Evolutionary conservation across 2,329 filamentous ascomycete genomes (phyloP), one percentile per base, ranked within the genome.

Genomic region (Nannizzia gypsea): DNA sequence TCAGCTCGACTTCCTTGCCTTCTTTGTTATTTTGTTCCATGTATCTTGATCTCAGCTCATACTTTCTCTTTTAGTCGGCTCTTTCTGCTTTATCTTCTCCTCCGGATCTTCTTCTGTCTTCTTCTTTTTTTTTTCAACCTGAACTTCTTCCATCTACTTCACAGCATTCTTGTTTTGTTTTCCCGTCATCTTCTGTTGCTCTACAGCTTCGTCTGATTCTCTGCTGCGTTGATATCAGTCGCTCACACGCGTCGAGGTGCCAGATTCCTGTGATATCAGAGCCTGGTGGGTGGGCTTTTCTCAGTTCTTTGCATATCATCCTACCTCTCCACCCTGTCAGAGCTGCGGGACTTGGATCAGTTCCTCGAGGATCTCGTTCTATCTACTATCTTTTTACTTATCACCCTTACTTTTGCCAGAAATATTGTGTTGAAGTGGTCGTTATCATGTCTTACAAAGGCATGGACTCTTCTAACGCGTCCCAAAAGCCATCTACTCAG

Each of bases 361-460:
- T 36, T 20, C 38, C 17, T 31, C 34, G n/a, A 15, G 20, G 20
- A 42, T 56, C 38, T 56, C 17, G 15, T 26, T 8, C 9, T 57
- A 42, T 40, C 36, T 40, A 44, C 55, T 36, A 50, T 20, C 48
- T 54, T 20, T 34, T 34, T 17, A 13, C 31, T 36, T 36, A 36
- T 36, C 13, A 36, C 26, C 8, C 24, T 15, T 34, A n/a, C 15
- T 34, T 24, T 28, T 31, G 15, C 3, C 50, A n/a, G 26, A 22
- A 54, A 54, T n/a, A 31, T 4, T 2, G 17, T 22, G 22, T 22
- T 15, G 26, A 31, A 17, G 46, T 22, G n/a, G 31, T 52, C 13
- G 6, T 57, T 38, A 66, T 56, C 13, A 72, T 73, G 70, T 66
- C 70, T 59, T 65, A 70, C 38, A 59, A 67, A 26, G 63, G 66